Evolutionary conservation across 805 yeast genomes (phyloP).

Genomic region (Allodekkera sacchari): DNA sequence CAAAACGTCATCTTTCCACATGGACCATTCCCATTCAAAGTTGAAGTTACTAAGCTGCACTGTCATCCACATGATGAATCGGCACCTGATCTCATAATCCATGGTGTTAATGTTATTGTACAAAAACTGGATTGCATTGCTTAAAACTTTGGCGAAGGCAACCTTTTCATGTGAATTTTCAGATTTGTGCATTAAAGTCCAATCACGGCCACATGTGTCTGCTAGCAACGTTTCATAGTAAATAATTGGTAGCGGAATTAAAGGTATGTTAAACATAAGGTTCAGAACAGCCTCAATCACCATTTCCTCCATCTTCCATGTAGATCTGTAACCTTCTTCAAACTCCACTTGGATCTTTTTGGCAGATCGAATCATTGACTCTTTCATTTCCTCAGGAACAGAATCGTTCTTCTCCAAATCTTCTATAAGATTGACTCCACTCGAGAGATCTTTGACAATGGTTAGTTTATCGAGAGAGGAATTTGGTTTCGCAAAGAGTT

Average conservation of each 20-base stretch:
- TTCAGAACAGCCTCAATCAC: slow-evolving; percentile 77
- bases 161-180: slow-evolving; percentile 21
- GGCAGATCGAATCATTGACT: slow-evolving; percentile 22
- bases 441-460: slow-evolving; percentile 27
- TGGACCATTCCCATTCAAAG: slow-evolving; percentile 97
- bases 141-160: slow-evolving; percentile 87
- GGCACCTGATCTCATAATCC: slow-evolving; percentile 67
- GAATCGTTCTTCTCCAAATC: slow-evolving; percentile 21
- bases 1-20: slow-evolving; percentile 64
- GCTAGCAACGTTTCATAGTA: slow-evolving; percentile 81
- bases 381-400: slow-evolving; percentile 17
- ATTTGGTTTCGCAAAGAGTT: slow-evolving; percentile 64
- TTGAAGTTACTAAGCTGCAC: slow-evolving; percentile 89
- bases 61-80: slow-evolving; percentile 85
- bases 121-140: slow-evolving; percentile 80
- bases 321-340: slow-evolving; percentile 37
- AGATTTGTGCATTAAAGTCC: slow-evolving; percentile 31
- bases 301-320: slow-evolving; percentile 88
- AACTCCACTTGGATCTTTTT: slow-evolving; percentile 32
- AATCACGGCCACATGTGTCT: slow-evolving; percentile 78
- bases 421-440: slow-evolving; percentile 29
- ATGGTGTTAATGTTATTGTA: slow-evolving; percentile 57
- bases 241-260: slow-evolving; percentile 54
- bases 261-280: slow-evolving; percentile 69
- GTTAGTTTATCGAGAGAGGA: slow-evolving; percentile 65